A percentile compares a stretch with the other conserved stretches of the same genome.
phyloP scores from a whole-genome alignment of 2,329 filamentous ascomycete genomes.

The Ascochyta koolunga region DNA sequence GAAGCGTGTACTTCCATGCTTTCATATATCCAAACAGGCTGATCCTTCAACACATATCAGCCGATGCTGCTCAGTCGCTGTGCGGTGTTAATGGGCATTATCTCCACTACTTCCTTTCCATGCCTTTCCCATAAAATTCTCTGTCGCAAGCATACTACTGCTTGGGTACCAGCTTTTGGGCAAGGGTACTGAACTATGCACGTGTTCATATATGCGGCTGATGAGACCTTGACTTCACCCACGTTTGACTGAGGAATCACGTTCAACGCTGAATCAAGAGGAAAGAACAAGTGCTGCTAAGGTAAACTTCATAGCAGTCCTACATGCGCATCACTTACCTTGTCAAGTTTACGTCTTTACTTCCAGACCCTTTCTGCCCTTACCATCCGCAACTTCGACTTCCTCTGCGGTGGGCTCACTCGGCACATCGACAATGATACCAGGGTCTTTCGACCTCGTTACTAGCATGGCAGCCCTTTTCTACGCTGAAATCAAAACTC shows the following conservation, averaged over 20 bases:
- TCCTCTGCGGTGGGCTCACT: slow-evolving; percentile 53
- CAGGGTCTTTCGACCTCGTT: slow-evolving; percentile 49
- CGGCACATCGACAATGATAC: slow-evolving; percentile 55
- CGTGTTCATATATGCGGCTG: too few relatives aligned
- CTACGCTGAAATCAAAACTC: slow-evolving; percentile 28
- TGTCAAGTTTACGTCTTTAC: background rate
- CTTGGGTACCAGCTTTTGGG: too few relatives aligned
- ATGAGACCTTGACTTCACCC: background rate
- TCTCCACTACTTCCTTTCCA: too few relatives aligned
- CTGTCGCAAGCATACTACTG: too few relatives aligned
- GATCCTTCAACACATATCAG: too few relatives aligned
- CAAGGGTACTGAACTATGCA: too few relatives aligned
- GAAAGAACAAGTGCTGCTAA: background rate
- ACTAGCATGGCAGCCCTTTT: slow-evolving; percentile 48
- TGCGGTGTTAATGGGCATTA: too few relatives aligned
- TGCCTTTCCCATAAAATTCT: too few relatives aligned
- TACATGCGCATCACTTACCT: background rate
- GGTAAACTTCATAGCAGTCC: background rate
- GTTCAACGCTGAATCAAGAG: background rate
- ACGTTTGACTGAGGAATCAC: background rate
- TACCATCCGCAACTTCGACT: slow-evolving; percentile 45
- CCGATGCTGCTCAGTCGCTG: too few relatives aligned
- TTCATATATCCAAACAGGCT: too few relatives aligned
- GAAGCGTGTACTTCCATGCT: background rate
- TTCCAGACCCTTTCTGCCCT: slow-evolving; percentile 18